Evolutionary conservation across 2,329 filamentous ascomycete species (phyloP), one percentile per base, ranked within the genome.

Genomic region (Cercospora sesami): DNA sequence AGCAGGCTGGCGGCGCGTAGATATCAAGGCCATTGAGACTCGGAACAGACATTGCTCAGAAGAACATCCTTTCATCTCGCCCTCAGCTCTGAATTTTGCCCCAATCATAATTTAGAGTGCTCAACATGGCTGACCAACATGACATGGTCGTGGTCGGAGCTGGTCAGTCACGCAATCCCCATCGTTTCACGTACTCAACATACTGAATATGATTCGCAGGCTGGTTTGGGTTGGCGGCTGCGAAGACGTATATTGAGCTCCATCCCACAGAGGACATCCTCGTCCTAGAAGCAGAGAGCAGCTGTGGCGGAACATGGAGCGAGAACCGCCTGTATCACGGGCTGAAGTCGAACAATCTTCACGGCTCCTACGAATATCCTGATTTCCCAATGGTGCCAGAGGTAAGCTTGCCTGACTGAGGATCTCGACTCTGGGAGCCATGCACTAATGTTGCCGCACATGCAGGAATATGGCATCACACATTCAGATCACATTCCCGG

Each of bases 311-410:
- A 4, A 87, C 88, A 16, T 94, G 91, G 91, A 86, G 88, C 75
- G 76, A 31, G 66, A 71, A 60, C 69, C 72, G 90, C 1, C 79
- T 92, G 0, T 90, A 93, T 76, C 86, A 88, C 0, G 88, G 87
- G 1, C 83, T 94, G 60, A 90, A 88, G 73, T 89, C 86, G 63
- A 94, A 94, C 78, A 93, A 93, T 74, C 85, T 92, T 76, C 77
- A 89, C 10, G 90, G 91, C 2, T 90, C 87, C 0, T 92, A 89
- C 72, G 90, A 94, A 77, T 93, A 86, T 73, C 87, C 87, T 0
- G 91, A 92, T 73, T 92, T 91, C 68, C 89, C 90, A 18, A 90
- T 94, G 87, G 76, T 75, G 3, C 69, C 73, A 1, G 79, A 78
- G 26, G 55, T 36, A 36, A 33, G 55, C 9, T n/a, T 16, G 14